Base-by-base conservation (phyloP, 2,329 filamentous ascomycete species). In the Neofusicoccum laricinum region DNA sequence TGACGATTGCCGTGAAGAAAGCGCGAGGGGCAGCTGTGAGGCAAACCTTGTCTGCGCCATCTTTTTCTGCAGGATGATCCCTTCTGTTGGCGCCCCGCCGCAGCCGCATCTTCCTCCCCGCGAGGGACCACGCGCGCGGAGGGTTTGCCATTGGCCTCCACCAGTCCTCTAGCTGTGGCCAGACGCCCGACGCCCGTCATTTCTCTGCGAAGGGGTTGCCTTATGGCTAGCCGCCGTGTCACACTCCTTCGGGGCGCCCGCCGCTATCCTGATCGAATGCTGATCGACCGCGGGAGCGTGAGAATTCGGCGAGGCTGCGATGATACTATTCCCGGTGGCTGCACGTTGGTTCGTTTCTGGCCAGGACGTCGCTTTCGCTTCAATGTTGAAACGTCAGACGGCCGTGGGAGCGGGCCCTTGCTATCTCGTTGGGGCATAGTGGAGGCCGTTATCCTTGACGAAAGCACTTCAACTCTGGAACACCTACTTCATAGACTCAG, bases 401-500 rank as follows among this genome's bases (percentile, higher is more conserved):
- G 53, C 53, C 34, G 41, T 45, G 59, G 48, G 38, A 63, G 41
- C 21, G 36, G 46, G 46, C 36, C 21, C 34, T 62, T 17, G 15
- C 21, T 59, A 59, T 36, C 55, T 34, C 10, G 40, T 38, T 55
- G 49, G 40, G 40, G 48, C 32, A 46, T 53, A 53, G 49, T 21
- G 10, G 19, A 36, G 38, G 49, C 48, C 61, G 48, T 55, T 55
- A 36, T 46, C 55, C 61, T 40, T 38, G 48, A 63, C 40, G 61
- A 63, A 63, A 25, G 40, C 61, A 63, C 61, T 17, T n/a, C 49
- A 46, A 63, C 61, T 63, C 43, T 63, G 61, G 61, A 63, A 63
- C 61, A 63, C 32, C 50, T 55, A 21, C 61, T 55, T 63, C 49
- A 40, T 55, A 55, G 61, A 34, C 17, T 21, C 61, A 36, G 41